These are phyloP conservation scores for Westerdykella aurantiaca DNA, from an alignment of 2,329 filamentous ascomycete species.

Conservation along the genomic window DNA sequence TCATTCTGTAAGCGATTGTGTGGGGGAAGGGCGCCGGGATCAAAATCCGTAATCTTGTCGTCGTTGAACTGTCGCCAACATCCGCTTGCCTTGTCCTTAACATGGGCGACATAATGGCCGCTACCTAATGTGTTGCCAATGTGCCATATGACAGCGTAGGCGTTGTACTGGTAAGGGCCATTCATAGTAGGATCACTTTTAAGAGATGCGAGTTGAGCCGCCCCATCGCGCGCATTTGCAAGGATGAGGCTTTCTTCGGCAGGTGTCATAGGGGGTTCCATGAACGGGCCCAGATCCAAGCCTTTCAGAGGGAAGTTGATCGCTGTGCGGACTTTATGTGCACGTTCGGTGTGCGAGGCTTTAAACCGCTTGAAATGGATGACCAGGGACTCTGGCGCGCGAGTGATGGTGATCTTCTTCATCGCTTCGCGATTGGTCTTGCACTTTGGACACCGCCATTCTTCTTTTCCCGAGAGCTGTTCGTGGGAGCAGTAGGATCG, in stretches of 20 bases:
- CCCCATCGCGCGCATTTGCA: conserved; percentile 20
- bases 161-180: conserved; percentile 69
- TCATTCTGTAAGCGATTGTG: conserved; percentile 55
- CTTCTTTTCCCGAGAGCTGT: conserved; percentile 59
- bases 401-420: conserved; percentile 68
- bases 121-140: conserved; percentile 59
- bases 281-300: conserved; percentile 58
- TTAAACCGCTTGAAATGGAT: conserved; percentile 69
- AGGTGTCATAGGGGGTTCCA: conserved; percentile 45
- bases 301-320: conserved; percentile 72
- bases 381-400: conserved; percentile 73
- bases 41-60: conserved; percentile 48
- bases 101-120: conserved; percentile 74
- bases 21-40: conserved; percentile 46
- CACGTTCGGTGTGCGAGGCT: conserved; percentile 50
- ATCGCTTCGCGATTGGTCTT: conserved; percentile 60
- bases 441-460: conserved; percentile 71
- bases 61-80: conserved; percentile 61
- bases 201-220: conserved; percentile 24
- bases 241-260: conserved; percentile 36
- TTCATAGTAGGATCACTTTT: conserved; percentile 41
- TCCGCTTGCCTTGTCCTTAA: conserved; percentile 45
- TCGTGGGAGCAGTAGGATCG: conserved; percentile 65
- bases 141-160: conserved; percentile 80
- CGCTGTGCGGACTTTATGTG: conserved; percentile 63